phyloP scores from a whole-genome alignment of 805 yeast genomes.

The Saccharomycopsis guyanensis region DNA sequence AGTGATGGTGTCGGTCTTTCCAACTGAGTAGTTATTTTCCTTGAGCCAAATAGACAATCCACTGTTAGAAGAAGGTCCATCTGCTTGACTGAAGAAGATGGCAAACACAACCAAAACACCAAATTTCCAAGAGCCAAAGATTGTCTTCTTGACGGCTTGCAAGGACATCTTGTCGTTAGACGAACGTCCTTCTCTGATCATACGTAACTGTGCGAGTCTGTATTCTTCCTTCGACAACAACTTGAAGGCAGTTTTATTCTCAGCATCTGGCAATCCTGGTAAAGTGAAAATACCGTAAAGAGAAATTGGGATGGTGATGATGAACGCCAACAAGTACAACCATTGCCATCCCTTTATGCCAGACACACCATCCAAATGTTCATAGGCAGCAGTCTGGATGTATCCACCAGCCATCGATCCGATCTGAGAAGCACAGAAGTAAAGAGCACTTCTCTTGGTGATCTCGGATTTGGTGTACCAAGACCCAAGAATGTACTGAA shows the following conservation, averaged over 20 bases:
- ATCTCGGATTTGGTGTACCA: slow-evolving; percentile 33
- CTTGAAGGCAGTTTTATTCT: slow-evolving; percentile 38
- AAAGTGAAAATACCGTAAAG: slow-evolving; percentile 30
- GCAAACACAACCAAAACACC: slow-evolving; percentile 25
- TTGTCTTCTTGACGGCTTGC: slow-evolving; percentile 10
- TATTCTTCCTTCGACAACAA: slow-evolving; percentile 52
- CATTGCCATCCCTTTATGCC: slow-evolving; percentile 26
- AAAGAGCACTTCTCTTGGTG: slow-evolving; percentile 28
- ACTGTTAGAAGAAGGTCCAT: slow-evolving; percentile 27
- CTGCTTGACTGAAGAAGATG: slow-evolving; percentile 30
- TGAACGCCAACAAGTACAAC: slow-evolving; percentile 24
- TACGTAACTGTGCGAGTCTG: slow-evolving; percentile 40
- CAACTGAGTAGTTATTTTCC: slow-evolving; percentile 21
- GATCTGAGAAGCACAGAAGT: slow-evolving; percentile 27
- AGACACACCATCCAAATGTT: slow-evolving; percentile 23
- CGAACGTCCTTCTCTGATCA: slow-evolving; percentile 25
- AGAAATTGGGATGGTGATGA: slow-evolving; percentile 23
- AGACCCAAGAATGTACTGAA: slow-evolving; percentile 29
- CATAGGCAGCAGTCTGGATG: slow-evolving; percentile 27
- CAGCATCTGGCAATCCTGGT: slow-evolving; percentile 52
- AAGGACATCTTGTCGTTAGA: slow-evolving; percentile 23
- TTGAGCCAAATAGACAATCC: slow-evolving; percentile 25
- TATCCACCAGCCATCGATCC: slow-evolving; percentile 29
- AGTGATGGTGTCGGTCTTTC: slow-evolving; percentile 23
- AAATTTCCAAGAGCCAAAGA: slow-evolving; percentile 25